Conservation (phyloP, 495 filamentous ascomycete genomes). For the Podospora bellae-mahoneyi region DNA sequence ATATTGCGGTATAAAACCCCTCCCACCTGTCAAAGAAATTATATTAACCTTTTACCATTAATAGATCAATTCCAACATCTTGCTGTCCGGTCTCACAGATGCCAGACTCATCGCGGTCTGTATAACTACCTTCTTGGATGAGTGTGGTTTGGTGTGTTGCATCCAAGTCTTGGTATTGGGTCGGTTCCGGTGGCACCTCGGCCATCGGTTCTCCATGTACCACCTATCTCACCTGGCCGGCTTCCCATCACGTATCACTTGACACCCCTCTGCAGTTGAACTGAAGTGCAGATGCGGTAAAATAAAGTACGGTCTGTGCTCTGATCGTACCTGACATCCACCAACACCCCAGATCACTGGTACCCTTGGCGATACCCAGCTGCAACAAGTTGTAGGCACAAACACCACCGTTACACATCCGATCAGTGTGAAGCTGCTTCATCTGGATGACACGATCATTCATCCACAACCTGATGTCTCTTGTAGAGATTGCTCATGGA, state of each 20-base stretch:
- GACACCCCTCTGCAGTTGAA: no score
- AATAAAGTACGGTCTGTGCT: no score
- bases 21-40: background rate
- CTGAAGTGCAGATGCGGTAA: no score
- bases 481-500: background rate
- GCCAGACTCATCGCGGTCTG: background rate
- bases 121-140: background rate
- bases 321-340: background rate
- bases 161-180: background rate
- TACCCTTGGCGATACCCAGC: background rate
- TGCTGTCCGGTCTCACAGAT: no score
- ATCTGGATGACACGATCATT: background rate
- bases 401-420: no score
- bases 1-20: no score
- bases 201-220: background rate
- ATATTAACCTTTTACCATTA: no score
- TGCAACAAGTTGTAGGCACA: background rate
- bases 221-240: no score
- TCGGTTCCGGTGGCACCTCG: background rate
- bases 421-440: background rate
- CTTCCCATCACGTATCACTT: no score
- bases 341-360: no score
- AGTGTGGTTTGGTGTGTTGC: background rate
- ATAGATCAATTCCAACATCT: no score
- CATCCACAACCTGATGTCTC: no score